Evolutionary conservation across 2,329 filamentous ascomycete species (phyloP).

Genomic region (Aureobasidium vineae): DNA sequence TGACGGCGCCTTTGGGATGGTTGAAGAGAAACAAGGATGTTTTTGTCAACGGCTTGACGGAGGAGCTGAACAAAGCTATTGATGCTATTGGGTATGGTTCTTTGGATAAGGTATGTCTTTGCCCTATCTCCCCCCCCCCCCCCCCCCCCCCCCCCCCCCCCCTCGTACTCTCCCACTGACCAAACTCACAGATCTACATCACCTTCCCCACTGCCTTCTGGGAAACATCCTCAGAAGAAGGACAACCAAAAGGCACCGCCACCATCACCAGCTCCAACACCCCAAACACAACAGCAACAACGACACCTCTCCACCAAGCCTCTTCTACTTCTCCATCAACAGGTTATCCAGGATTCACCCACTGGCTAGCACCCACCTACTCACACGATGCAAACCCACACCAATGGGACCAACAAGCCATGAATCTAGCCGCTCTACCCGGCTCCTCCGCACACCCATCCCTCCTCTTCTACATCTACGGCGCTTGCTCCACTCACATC

Average conservation of each 20-base stretch:
- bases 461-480: slow-evolving; percentile 78
- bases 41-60: slow-evolving; percentile 49
- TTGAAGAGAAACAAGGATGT: slow-evolving; percentile 49
- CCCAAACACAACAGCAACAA: slow-evolving; percentile 42
- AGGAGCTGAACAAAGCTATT: slow-evolving; percentile 47
- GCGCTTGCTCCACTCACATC: slow-evolving; percentile 58
- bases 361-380: slow-evolving; percentile 73
- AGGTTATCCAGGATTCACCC: slow-evolving; percentile 64
- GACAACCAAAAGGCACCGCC: background rate
- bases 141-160: too few relatives aligned
- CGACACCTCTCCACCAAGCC: slow-evolving; percentile 39
- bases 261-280: slow-evolving; percentile 33
- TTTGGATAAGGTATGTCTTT: slow-evolving; percentile 29
- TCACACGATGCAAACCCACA: slow-evolving; percentile 56
- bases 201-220: slow-evolving; percentile 58
- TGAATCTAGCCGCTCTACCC: slow-evolving; percentile 71
- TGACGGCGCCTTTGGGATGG: slow-evolving; percentile 56
- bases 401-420: slow-evolving; percentile 61
- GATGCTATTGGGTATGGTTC: slow-evolving; percentile 35
- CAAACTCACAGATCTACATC: slow-evolving; percentile 42
- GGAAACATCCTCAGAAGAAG: background rate
- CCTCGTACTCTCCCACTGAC: background rate
- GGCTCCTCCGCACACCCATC: slow-evolving; percentile 66
- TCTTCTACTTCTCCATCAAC: slow-evolving; percentile 35
- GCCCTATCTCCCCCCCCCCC: background rate